A percentile compares a stretch with the other conserved stretches of the same genome.
These are phyloP conservation scores for Oxytropis ochrocephala DNA, from an alignment of 306 rosid genomes.

Conservation along the genomic window DNA sequence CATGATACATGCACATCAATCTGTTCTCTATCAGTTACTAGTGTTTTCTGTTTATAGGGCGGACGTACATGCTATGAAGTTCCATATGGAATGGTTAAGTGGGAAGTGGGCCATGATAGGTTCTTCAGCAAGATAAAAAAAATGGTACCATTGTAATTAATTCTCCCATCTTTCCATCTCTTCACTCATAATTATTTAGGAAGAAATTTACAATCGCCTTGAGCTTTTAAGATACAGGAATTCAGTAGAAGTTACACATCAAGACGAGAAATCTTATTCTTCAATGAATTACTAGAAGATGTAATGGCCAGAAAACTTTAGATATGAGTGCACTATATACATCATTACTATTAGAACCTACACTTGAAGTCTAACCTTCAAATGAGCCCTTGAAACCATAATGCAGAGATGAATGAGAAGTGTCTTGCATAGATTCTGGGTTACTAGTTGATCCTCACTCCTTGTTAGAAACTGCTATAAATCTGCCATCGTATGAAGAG, in stretches of 20 bases:
- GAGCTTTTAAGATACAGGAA: background rate
- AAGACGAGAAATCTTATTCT: background rate
- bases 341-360: background rate
- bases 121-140: background rate
- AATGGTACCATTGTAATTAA: background rate
- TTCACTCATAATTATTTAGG: background rate
- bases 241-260: background rate
- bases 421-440: background rate
- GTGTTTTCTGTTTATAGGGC: background rate
- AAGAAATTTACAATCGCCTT: background rate
- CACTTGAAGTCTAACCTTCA: conserved; percentile 15
- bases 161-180: background rate
- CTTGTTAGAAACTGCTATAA: background rate
- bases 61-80: background rate
- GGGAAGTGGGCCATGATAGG: background rate
- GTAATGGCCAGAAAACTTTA: background rate
- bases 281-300: background rate
- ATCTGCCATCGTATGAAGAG: conserved; percentile 5
- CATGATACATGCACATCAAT: background rate
- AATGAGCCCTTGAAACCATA: conserved; percentile 1
- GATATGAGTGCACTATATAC: background rate
- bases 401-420: background rate
- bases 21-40: background rate
- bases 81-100: background rate
- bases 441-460: background rate